A percentile compares a stretch with the other conserved stretches of the same genome.
Conservation (phyloP, 805 yeast species). For the Hemisphaericaspora nanyangensis region DNA sequence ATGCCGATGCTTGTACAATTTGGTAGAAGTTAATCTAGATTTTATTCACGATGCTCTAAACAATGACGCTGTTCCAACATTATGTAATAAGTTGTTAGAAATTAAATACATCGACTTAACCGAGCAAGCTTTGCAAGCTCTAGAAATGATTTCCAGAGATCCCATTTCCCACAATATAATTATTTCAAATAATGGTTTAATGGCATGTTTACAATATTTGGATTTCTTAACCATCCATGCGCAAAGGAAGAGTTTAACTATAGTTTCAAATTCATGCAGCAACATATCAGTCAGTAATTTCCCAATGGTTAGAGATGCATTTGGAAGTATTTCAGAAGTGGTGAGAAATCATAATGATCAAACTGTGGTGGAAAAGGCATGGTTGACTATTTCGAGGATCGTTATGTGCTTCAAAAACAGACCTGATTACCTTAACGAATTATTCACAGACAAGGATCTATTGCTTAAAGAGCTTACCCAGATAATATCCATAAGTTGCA, state of each 20-base stretch:
- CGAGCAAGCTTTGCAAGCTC: conserved; percentile 80
- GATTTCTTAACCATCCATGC: conserved; percentile 90
- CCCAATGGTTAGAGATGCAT: conserved; percentile 48
- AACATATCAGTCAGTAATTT: conserved; percentile 43
- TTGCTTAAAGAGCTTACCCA: conserved; percentile 21
- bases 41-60: conserved; percentile 59
- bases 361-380: conserved; percentile 57
- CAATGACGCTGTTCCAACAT: conserved; percentile 60
- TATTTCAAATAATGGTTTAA: conserved; percentile 57
- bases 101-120: conserved; percentile 86
- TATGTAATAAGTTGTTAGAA: conserved; percentile 64
- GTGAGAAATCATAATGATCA: conserved; percentile 54
- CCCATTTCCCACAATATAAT: conserved; percentile 47
- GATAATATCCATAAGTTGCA: conserved; percentile 22
- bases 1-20: conserved; percentile 77
- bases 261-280: conserved; percentile 67
- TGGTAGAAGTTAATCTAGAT: conserved; percentile 70
- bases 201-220: conserved; percentile 63
- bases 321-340: conserved; percentile 57
- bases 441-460: conserved; percentile 24
- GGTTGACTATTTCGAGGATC: conserved; percentile 60
- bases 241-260: conserved; percentile 73
- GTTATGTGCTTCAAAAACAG: conserved; percentile 45
- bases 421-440: conserved; percentile 42
- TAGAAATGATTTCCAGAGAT: conserved; percentile 61